These are phyloP conservation scores for Lonicera japonica DNA, from an alignment of 129 eudicot species.

Conservation along the genomic window DNA sequence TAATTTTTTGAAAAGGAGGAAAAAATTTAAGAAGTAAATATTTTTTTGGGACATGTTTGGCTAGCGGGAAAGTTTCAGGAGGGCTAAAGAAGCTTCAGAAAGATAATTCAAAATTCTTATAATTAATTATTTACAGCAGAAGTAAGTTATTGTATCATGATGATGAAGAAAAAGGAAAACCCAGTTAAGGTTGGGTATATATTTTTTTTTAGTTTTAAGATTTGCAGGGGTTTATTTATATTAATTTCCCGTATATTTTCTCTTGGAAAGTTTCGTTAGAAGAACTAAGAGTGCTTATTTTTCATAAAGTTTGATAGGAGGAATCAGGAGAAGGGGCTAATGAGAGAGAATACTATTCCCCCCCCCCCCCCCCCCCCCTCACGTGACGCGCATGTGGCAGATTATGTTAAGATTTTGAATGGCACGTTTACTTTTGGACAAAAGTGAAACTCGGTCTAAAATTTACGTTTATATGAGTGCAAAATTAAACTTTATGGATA, in stretches of 20 bases:
- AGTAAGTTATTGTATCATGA: conserved; percentile 6
- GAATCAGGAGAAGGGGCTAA: too few species aligned
- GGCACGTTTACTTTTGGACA: too few species aligned
- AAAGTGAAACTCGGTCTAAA: too few species aligned
- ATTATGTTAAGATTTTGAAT: neutral
- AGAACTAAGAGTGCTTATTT: neutral
- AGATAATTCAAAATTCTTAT: conserved; percentile 22
- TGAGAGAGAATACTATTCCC: too few species aligned
- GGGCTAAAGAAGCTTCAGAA: conserved; percentile 16
- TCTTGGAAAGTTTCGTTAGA: conserved; percentile 2
- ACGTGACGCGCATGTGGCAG: too few species aligned
- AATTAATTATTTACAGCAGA: conserved; percentile 40
- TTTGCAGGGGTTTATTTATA: conserved; percentile 3
- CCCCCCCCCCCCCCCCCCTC: too few species aligned
- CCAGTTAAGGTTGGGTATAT: conserved; percentile 9
- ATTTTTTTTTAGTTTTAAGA: conserved; percentile 10
- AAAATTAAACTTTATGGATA: too few species aligned
- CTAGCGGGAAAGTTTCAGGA: conserved; percentile 20
- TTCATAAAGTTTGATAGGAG: neutral
- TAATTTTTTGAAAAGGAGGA: conserved; percentile 4
- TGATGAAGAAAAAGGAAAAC: conserved; percentile 15
- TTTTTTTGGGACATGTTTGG: conserved; percentile 42
- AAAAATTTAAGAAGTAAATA: conserved; percentile 36
- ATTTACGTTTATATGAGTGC: too few species aligned
- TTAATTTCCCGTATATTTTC: neutral